Evolutionary conservation across 2,329 filamentous ascomycete species (phyloP), one percentile per base, ranked within the genome.

Genomic region (Chaetomiaceae sp.): DNA sequence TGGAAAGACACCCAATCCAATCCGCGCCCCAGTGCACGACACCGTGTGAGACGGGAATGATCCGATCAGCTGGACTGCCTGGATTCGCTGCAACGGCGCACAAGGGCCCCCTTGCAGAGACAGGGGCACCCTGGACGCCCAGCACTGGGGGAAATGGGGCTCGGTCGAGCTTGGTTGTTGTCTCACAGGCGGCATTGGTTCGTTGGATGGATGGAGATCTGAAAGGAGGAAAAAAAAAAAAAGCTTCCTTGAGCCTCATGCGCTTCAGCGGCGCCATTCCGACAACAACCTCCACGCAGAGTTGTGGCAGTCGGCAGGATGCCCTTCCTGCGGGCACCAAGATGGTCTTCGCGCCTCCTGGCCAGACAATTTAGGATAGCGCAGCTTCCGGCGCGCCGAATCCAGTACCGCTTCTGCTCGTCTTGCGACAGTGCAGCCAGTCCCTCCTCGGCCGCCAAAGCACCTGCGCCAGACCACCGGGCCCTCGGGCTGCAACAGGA

Each of bases 401-500:
- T 44, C 37, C 55, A 53, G 41, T 33, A 33, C 37, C 62, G 61
- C 23, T 42, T 48, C 16, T 64, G 62, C 36, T 60, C 62, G n/a
- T 63, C 61, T 10, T 59, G 53, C 54, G 53, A 49, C 37, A 38
- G 23, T 36, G n/a, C 43, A 29, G 8, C 36, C 11, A 10, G 48
- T n/a, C n/a, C n/a, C n/a, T n/a, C n/a, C 32, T 32, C 50, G n/a
- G 7, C 50, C 25, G 10, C 57, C 14, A 59, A 59, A 42, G 43
- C 61, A 57, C 18, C 62, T 61, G 33, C 68, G 55, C 69, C 76
- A 53, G 82, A 86, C 61, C 83, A 86, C 65, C 77, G 82, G 59
- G 74, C 79, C 60, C 74, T 86, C 53, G 82, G 77, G 43, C 61
- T 79, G 46, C 75, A 82, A 54, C 89, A 94, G 62, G 82, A 87